Percentiles rank a stretch among this genome's conserved stretches.
Conservation (phyloP, 768 basidiomycete genomes). For the Rhizopogon vulgaris region DNA sequence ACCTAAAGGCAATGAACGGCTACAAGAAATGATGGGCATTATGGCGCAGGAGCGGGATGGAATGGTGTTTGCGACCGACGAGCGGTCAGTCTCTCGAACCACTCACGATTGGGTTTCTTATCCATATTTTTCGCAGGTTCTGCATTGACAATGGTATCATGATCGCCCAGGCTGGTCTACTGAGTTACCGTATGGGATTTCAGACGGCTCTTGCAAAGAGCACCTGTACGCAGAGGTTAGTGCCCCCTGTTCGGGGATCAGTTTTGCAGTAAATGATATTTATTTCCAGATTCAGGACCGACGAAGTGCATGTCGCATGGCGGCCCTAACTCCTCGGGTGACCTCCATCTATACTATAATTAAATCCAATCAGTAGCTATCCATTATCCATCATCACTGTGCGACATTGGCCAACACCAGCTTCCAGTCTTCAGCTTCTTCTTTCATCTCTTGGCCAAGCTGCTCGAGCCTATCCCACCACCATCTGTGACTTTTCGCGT, state of each 20-base stretch:
- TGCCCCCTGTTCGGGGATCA: background rate
- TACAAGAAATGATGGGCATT: slow-evolving; percentile 98
- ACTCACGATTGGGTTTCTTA: background rate
- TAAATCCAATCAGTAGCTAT: no score
- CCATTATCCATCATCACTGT: background rate
- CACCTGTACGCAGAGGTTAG: slow-evolving; percentile 87
- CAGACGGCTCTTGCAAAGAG: slow-evolving; percentile 72
- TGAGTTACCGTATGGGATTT: slow-evolving; percentile 88
- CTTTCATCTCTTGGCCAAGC: slow-evolving; percentile 37
- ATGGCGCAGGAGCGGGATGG: slow-evolving; percentile 92
- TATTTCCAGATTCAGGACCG: slow-evolving; percentile 76
- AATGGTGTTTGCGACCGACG: slow-evolving; percentile 90
- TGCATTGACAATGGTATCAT: slow-evolving; percentile 99
- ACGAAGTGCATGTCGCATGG: slow-evolving; percentile 92
- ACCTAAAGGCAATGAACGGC: slow-evolving; percentile 71
- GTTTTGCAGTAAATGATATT: slow-evolving; percentile 2
- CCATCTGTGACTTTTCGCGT: slow-evolving; percentile 56
- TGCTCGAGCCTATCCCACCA: slow-evolving; percentile 71
- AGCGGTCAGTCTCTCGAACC: slow-evolving; percentile 50
- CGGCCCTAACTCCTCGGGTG: slow-evolving; percentile 25
- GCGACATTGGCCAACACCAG: slow-evolving; percentile 48
- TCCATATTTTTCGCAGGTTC: slow-evolving; percentile 50
- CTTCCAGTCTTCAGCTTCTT: slow-evolving; percentile 43
- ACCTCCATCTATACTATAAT: background rate
- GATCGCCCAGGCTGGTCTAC: slow-evolving; percentile 96